Evolutionary conservation across 2,329 filamentous ascomycete genomes (phyloP).

Genomic region (Dendrostoma leiphaemia): DNA sequence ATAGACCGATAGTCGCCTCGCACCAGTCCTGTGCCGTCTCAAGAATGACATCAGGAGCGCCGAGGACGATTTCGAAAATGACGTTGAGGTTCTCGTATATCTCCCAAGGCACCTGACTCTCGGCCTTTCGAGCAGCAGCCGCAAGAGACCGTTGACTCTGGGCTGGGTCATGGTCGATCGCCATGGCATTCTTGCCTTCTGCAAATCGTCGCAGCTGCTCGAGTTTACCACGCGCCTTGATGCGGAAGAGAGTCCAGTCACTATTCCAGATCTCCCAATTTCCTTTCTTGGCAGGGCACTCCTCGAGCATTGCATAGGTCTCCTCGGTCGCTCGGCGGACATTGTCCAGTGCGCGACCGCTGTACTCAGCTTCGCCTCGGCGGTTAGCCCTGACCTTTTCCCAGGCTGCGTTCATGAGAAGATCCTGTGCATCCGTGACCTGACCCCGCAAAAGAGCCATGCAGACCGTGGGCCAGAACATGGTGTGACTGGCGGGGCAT

Average conservation of each 20-base stretch:
- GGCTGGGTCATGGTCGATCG: slow-evolving; percentile 22
- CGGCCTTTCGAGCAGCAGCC: slow-evolving; percentile 71
- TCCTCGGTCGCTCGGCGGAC: slow-evolving; percentile 70
- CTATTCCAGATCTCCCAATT: slow-evolving; percentile 82
- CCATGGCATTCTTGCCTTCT: slow-evolving; percentile 60
- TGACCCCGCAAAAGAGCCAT: slow-evolving; percentile 73
- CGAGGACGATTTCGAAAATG: slow-evolving; percentile 78
- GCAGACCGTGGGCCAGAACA: slow-evolving; percentile 86
- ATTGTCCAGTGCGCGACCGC: slow-evolving; percentile 72
- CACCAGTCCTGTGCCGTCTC: slow-evolving; percentile 85
- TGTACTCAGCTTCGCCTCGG: slow-evolving; percentile 65
- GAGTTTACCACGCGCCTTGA: slow-evolving; percentile 67
- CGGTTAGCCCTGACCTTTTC: slow-evolving; percentile 69
- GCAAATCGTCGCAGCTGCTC: slow-evolving; percentile 74
- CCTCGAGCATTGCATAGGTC: slow-evolving; percentile 66
- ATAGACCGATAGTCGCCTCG: slow-evolving; percentile 78
- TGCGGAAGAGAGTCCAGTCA: slow-evolving; percentile 83
- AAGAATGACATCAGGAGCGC: slow-evolving; percentile 72
- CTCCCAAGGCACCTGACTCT: slow-evolving; percentile 84
- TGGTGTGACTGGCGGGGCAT: slow-evolving; percentile 70
- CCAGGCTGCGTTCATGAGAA: slow-evolving; percentile 77
- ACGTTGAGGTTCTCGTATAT: slow-evolving; percentile 82
- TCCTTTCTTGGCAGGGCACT: slow-evolving; percentile 66
- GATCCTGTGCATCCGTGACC: slow-evolving; percentile 60
- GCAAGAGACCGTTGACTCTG: slow-evolving; percentile 51